These are phyloP conservation scores for Jatropha curcas DNA, from an alignment of 345 rosid species.

Conservation along the genomic window DNA sequence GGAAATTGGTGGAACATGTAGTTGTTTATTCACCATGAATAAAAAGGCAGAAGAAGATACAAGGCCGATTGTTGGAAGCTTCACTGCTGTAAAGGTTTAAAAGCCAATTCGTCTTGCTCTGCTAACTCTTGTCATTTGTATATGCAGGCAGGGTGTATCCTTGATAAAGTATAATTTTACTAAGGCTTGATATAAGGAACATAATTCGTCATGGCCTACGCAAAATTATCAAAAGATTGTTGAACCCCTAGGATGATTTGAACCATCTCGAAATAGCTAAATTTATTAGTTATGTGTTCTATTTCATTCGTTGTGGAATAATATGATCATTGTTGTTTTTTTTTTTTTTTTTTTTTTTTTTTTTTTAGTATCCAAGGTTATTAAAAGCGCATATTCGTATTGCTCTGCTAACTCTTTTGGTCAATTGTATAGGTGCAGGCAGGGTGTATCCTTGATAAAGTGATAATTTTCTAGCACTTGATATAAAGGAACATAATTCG, in stretches of 20 bases:
- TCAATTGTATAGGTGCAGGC: too few species aligned
- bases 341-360: background rate
- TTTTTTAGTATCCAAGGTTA: too few species aligned
- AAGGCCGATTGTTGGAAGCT: background rate
- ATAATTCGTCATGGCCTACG: background rate
- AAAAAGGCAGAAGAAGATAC: background rate
- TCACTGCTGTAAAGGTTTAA: background rate
- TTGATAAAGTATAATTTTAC: background rate
- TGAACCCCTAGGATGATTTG: background rate
- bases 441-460: too few species aligned
- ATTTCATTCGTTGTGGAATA: background rate
- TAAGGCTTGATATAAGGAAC: background rate
- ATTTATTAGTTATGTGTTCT: background rate
- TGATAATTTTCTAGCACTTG: too few species aligned
- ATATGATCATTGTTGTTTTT: background rate
- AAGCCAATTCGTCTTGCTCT: background rate
- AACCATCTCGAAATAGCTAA: background rate
- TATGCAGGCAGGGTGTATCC: background rate
- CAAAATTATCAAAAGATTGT: background rate
- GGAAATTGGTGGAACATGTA: background rate
- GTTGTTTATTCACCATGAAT: background rate
- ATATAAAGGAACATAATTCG: too few species aligned
- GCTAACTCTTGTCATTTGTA: background rate
- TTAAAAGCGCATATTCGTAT: too few species aligned
- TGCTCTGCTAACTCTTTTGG: too few species aligned